A percentile compares a stretch with the other conserved stretches of the same genome.
Evolutionary conservation across 108 stramenopile genomes (phyloP).

Genomic region (Nannochloropsis gaditana): DNA sequence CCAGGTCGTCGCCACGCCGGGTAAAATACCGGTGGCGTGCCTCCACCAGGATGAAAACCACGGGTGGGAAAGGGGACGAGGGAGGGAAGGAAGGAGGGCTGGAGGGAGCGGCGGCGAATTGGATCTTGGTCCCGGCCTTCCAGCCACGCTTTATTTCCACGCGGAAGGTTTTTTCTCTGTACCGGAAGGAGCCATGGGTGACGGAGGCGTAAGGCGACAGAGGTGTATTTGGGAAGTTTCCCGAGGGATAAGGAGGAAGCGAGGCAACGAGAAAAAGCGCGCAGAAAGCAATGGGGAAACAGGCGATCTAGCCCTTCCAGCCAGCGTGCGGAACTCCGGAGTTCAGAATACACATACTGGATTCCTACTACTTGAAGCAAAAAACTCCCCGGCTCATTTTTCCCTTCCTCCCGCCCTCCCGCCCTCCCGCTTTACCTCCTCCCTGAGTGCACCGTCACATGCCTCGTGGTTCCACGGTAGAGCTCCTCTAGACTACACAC

Average conservation of each 20-base stretch:
- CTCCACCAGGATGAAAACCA: not conserved
- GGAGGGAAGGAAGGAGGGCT: not conserved
- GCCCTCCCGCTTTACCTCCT: not conserved
- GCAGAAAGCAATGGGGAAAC: not conserved
- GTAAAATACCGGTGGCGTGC: not conserved
- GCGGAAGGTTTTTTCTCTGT: not conserved
- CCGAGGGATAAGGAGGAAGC: not conserved
- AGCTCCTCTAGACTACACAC: not conserved
- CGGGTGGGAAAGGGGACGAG: not conserved
- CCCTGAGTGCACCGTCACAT: not conserved
- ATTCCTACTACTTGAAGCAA: no score
- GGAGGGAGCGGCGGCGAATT: not conserved
- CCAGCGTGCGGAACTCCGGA: no score
- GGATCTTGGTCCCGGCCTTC: not conserved
- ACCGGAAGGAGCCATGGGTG: not conserved
- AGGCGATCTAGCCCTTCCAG: no score
- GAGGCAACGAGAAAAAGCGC: not conserved
- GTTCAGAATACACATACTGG: no score
- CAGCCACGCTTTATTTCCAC: not conserved
- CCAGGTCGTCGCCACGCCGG: not conserved
- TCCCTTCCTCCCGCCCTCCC: not conserved
- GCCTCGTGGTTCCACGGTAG: not conserved
- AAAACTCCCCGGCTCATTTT: not conserved
- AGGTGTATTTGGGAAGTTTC: not conserved
- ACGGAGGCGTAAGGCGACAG: not conserved